Evolutionary conservation across 1,284 basidiomycete species (phyloP), one percentile per base, ranked within the genome.

Genomic region (Moesziomyces aphidis): DNA sequence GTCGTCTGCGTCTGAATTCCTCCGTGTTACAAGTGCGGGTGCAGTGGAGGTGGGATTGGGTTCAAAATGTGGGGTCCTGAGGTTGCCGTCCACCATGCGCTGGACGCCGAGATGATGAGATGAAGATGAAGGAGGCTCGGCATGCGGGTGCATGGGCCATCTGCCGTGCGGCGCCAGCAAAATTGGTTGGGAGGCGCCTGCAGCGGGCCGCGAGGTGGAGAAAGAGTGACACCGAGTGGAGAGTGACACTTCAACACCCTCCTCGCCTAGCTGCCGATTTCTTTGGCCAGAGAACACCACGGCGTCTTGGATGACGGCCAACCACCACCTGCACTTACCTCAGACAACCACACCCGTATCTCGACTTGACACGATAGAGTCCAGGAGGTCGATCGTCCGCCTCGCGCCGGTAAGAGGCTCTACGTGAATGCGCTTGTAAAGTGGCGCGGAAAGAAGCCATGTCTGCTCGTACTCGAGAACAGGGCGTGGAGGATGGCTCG

Each of bases 1-100:
- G 52, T 61, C 54, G 7, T 39, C 53, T 55, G 15, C 19, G 24
- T 17, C 5, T 17, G 34, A 53, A 17, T 61, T 19, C 39, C 59
- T 43, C 23, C 3, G 4, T 11, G 13, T 13, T 9, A 6, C 13
- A 45, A 21, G 15, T 28, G 56, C 50, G 49, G 50, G 42, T 50
- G 56, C 56, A 13, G 31, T 13, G 11, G 31, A 34, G 31, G 31
- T 34, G 31, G 31, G 31, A 4, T 34, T 34, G 31, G 8, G 31
- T 34, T 34, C 31, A 34, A 13, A 34, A 13, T 34, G 31, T 34
- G 31, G 31, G 31, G 31, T 11, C 31, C 31, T 34, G 31, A 11
- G 13, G 31, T 13, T 13, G 31, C 11, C 31, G 31, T 10, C 10
- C 2, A 34, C 11, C 31, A 34, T 13, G 31, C 31, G 11, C 10